Evolutionary conservation across 345 rosid genomes (phyloP), one percentile per base, ranked within the genome.

Genomic region (Salix caprea): DNA sequence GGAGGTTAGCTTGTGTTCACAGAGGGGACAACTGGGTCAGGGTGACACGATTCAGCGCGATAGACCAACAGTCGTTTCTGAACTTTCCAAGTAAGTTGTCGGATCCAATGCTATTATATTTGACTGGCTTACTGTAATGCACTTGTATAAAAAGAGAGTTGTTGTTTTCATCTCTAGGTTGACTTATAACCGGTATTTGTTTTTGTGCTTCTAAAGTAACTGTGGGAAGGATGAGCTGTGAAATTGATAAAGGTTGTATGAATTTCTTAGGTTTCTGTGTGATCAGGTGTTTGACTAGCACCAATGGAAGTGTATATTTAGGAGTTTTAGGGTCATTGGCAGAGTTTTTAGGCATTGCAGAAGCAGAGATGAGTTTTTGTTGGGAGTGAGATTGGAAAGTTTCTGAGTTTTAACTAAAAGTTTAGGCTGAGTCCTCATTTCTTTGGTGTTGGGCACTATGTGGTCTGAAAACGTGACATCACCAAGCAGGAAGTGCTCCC

Each of bases 11-110:
- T 84, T 84, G 48, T 82, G 36, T 85, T 56, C 82, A 78, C 90
- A 96, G 99, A 96, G 88, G 82, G 99, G 97, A 64, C 99, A 96
- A 73, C 86, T 96, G 74, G 99, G 99, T 62, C 99, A 96, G 79
- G 99, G 98, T 77, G 99, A 96, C 87, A 82, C 60, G 79, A 85
- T 92, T 32, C 98, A 85, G 89, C 97, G 98, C 16, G 98, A 93
- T 78, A 86, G 96, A 78, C 99, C 99, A 2, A 96, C 97, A 2
- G 78, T 93, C 75, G 97, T 96, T 34, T 96, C 97, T 65, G 98
- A 90, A 66, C 94, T 96, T 76, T 89, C 91, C 5, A 92, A 92
- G 99, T 96, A 86, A 78, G 90, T 76, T 62, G 24, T 30, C n/a
- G 7, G 5, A 72, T 44, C 10, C 52, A 42, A 2, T 77, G 34